Evolutionary conservation across 2,329 filamentous ascomycete species (phyloP).

Genomic region (Colletotrichum lupini): DNA sequence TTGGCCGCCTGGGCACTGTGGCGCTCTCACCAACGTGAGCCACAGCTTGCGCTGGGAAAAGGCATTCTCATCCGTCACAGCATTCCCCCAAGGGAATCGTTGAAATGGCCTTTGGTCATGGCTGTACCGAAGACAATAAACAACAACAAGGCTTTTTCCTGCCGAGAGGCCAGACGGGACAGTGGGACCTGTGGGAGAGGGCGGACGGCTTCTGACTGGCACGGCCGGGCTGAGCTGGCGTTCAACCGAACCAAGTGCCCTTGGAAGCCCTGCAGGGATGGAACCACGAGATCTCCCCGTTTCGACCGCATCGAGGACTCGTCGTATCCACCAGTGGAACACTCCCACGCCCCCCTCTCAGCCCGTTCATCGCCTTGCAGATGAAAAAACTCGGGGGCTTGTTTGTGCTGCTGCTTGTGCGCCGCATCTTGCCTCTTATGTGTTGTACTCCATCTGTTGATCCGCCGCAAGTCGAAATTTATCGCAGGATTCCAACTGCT

Average conservation of each 20-base stretch:
- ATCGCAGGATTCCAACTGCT: background rate
- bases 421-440: background rate
- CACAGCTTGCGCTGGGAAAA: background rate
- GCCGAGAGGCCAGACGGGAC: conserved; percentile 18
- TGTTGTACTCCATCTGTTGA: background rate
- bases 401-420: conserved; percentile 29
- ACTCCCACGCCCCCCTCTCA: conserved; percentile 31
- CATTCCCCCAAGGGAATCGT: conserved; percentile 17
- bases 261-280: conserved; percentile 37
- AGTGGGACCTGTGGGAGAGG: conserved; percentile 23
- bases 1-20: conserved; percentile 1
- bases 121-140: conserved; percentile 5
- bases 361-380: conserved; percentile 25
- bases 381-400: conserved; percentile 25
- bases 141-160: conserved; percentile 9
- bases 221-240: conserved; percentile 31
- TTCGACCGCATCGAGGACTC: conserved; percentile 35
- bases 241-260: conserved; percentile 35
- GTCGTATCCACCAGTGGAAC: conserved; percentile 32
- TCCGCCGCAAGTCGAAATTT: background rate
- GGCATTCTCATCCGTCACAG: background rate
- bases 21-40: background rate
- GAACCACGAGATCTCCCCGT: conserved; percentile 39
- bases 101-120: background rate
- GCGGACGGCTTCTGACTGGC: conserved; percentile 26